Percentiles rank a stretch among this genome's conserved stretches.
These are phyloP conservation scores for Avena eriantha DNA, from an alignment of 176 grass and related monocot genomes.

Conservation along the genomic window DNA sequence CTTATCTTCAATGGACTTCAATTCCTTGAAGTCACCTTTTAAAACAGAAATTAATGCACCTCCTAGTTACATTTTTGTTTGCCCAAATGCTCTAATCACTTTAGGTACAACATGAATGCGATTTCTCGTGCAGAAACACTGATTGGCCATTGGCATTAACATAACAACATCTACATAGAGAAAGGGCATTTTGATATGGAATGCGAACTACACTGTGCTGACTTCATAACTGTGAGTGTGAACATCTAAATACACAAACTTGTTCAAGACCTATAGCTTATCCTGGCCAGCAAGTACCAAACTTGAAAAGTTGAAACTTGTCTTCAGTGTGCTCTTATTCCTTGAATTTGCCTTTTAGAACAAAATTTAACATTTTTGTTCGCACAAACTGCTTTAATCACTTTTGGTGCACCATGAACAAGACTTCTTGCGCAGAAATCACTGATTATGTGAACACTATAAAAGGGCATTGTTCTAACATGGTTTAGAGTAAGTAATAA, in stretches of 20 bases:
- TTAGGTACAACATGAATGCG: not conserved
- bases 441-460: not conserved
- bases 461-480: not conserved
- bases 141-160: no score
- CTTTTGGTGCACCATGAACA: not conserved
- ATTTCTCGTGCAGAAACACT: not conserved
- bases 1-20: not conserved
- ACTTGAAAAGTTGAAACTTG: no score
- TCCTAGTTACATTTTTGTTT: not conserved
- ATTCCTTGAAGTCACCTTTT: not conserved
- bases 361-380: not conserved
- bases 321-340: not conserved
- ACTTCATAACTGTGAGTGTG: no score
- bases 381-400: not conserved
- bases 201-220: no score
- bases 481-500: not conserved
- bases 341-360: not conserved
- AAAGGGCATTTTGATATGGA: no score
- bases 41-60: not conserved
- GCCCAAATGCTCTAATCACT: not conserved
- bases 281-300: not conserved
- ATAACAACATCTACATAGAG: no score
- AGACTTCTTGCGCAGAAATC: not conserved
- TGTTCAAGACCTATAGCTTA: no score
- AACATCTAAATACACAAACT: no score